Conservation (phyloP, 192 early-diverging fungal species). For the Umbelopsis vinacea region DNA sequence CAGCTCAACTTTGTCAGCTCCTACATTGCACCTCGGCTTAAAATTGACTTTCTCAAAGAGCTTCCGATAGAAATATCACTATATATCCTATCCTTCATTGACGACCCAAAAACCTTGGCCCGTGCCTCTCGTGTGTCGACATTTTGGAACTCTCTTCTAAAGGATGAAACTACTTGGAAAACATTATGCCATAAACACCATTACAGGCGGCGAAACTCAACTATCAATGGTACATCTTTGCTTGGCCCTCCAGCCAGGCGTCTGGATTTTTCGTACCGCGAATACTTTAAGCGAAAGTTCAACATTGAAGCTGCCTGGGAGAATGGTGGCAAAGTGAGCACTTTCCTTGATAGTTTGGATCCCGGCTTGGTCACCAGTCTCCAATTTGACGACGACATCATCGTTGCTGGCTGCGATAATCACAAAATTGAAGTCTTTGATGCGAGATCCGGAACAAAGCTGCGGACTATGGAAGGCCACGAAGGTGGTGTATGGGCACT, state of each 20-base stretch:
- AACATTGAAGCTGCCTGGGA: slow-evolving; percentile 59
- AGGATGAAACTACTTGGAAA: slow-evolving; percentile 55
- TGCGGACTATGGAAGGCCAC: slow-evolving; percentile 80
- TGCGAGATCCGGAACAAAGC: slow-evolving; percentile 70
- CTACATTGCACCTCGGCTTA: slow-evolving; percentile 66
- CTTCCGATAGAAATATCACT: slow-evolving; percentile 77
- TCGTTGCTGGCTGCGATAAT: slow-evolving; percentile 94
- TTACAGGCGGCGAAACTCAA: slow-evolving; percentile 39
- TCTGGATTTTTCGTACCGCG: slow-evolving; percentile 50
- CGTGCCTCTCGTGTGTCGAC: slow-evolving; percentile 75
- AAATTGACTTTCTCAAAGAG: slow-evolving; percentile 88
- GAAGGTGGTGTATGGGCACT: slow-evolving; percentile 98
- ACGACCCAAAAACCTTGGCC: slow-evolving; percentile 75
- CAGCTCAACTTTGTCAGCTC: slow-evolving; percentile 55
- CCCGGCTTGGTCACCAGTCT: slow-evolving; percentile 88
- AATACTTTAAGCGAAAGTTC: slow-evolving; percentile 57
- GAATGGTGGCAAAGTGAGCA: slow-evolving; percentile 47
- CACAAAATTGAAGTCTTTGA: slow-evolving; percentile 93
- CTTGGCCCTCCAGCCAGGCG: slow-evolving; percentile 35
- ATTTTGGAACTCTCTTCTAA: slow-evolving; percentile 58
- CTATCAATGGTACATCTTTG: slow-evolving; percentile 37
- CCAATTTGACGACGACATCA: slow-evolving; percentile 92
- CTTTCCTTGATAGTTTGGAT: slow-evolving; percentile 56
- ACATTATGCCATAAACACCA: slow-evolving; percentile 44
- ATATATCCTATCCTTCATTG: slow-evolving; percentile 86